phyloP scores from a whole-genome alignment of 176 grass and related monocot species.

The Juncus inflexus region DNA sequence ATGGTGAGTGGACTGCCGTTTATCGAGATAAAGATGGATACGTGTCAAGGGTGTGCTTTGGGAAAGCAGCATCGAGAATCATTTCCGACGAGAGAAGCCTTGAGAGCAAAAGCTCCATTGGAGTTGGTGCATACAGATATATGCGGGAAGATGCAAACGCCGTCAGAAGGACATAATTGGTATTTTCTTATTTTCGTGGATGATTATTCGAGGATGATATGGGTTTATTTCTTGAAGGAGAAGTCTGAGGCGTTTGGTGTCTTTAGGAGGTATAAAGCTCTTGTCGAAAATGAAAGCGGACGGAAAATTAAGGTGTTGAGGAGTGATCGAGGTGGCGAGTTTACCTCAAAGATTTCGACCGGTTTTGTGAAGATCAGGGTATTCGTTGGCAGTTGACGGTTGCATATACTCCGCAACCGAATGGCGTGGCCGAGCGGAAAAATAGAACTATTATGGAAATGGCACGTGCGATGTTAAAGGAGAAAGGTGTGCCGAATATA shows the following conservation, averaged over 20 bases:
- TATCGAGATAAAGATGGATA: neutral
- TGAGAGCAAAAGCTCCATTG: neutral
- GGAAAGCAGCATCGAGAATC: constrained; percentile 14
- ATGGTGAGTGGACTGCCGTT: neutral
- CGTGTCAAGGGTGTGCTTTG: neutral
- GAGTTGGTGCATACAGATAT: constrained; percentile 8
- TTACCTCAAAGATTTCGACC: neutral
- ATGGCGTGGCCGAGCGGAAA: neutral
- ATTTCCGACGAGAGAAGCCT: constrained; percentile 8
- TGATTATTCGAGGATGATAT: constrained; percentile 16
- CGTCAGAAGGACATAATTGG: constrained; percentile 12
- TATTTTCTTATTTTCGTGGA: constrained; percentile 15
- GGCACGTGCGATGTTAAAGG: neutral
- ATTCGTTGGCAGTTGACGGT: neutral
- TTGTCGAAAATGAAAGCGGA: neutral
- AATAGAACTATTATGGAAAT: constrained; percentile 1
- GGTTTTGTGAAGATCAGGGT: constrained; percentile 7
- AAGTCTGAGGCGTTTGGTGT: constrained; percentile 4
- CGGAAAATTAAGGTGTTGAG: neutral
- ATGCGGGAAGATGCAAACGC: constrained; percentile 17
- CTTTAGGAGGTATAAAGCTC: neutral
- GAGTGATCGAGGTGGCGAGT: neutral
- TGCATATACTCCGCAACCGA: constrained; percentile 3
- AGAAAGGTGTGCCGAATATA: neutral
- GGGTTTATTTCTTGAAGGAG: constrained; percentile 15